Conservation (phyloP, 163 green algal species). For the Scenedesmus sp. region DNA sequence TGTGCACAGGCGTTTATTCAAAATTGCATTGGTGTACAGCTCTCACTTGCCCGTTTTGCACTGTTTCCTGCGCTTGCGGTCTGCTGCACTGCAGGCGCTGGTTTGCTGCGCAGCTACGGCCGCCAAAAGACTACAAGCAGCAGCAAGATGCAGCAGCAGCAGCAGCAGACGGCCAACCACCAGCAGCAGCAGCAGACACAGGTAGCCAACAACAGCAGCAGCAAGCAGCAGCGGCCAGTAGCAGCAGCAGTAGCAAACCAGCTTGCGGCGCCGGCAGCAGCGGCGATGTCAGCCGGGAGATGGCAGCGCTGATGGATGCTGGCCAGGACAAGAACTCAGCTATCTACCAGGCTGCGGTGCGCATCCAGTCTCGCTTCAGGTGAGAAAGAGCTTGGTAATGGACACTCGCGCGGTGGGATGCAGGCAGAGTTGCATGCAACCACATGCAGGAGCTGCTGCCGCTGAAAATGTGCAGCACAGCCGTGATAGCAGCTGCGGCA, state of each 20-base stretch:
- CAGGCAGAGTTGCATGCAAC: background rate
- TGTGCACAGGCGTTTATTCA: background rate
- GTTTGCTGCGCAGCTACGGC: slow-evolving; percentile 66
- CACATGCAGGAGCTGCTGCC: background rate
- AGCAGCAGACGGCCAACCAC: slow-evolving; percentile 13
- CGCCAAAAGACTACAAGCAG: slow-evolving; percentile 48
- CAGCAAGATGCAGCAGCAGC: slow-evolving; percentile 44
- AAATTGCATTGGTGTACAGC: background rate
- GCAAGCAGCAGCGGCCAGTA: slow-evolving; percentile 18
- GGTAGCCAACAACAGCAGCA: slow-evolving; percentile 37
- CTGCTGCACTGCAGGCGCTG: slow-evolving; percentile 21
- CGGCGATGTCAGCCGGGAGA: slow-evolving; percentile 26
- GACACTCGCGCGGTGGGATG: background rate
- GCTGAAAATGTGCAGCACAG: background rate
- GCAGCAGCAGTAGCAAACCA: slow-evolving; percentile 29
- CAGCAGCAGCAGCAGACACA: slow-evolving; percentile 22
- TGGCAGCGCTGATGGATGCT: slow-evolving; percentile 49
- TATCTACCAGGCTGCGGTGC: slow-evolving; percentile 73
- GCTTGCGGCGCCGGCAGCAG: slow-evolving; percentile 5
- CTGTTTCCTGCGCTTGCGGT: too few relatives aligned
- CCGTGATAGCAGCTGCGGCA: slow-evolving; percentile 12
- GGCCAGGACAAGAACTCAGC: slow-evolving; percentile 65
- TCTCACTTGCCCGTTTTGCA: background rate
- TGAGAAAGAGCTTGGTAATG: background rate
- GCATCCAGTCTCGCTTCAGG: slow-evolving; percentile 75